Evolutionary conservation across 108 stramenopile genomes (phyloP), one percentile per base, ranked within the genome.

Genomic region (Cylindrotheca fusiformis): DNA sequence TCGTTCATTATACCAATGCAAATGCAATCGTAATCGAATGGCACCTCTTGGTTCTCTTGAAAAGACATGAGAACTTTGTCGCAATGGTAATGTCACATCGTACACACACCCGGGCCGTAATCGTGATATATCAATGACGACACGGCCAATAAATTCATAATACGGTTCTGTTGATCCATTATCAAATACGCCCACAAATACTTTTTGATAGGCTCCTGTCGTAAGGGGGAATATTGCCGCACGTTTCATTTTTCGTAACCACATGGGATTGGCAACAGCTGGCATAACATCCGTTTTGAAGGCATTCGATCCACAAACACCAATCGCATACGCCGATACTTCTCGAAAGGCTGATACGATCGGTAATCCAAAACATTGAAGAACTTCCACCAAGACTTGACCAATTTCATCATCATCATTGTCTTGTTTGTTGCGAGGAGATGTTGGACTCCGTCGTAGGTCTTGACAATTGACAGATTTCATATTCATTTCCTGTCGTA

Each of bases 231-330:
- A 84, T 30, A 84, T 61, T 48, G 83, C 83, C 4, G 83, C 86
- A 14, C 86, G 74, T 0, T 80, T 58, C 71, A 72, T 72, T 47
- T 72, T 72, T 48, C 52, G 58, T 5, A 72, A 31, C 71, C 86
- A 87, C 62, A 82, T 79, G 3, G 86, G 86, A 57, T 73, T 72
- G 8, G 69, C 68, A 14, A 58, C 52, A 14, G 53, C 58, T 4
- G 77, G 74, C 55, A 87, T 82, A 29, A 87, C 78, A 63, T 87
- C 86, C 21, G 86, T 82, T 32, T 76, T 71, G 69, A 87, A 87
- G 32, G 86, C 86, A 58, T 67, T 72, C 23, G 64, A 70, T 10
- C 81, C 86, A 45, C 72, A 72, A 0, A 87, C 86, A 22, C 71
- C 70, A 60, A 84, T 76, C 46, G 66, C 68, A 55, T 79, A 81